Conservation (phyloP, 331 rosid genomes). For the Erythrophleum ivorense region DNA sequence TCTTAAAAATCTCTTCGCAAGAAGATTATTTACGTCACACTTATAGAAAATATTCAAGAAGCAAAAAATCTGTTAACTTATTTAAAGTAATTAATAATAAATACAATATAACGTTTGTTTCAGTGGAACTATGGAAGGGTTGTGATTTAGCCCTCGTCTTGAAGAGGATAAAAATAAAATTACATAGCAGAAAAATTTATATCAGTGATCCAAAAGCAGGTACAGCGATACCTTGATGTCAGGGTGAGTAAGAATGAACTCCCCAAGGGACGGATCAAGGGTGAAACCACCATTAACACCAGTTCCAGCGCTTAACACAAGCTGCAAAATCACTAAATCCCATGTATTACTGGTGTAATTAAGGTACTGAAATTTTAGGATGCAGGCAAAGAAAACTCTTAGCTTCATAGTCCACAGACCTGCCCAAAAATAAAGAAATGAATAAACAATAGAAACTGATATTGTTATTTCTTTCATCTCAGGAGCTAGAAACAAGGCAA, state of each 20-base stretch:
- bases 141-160: too few species aligned
- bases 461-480: too few species aligned
- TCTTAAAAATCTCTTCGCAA: background rate
- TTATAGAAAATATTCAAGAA: background rate
- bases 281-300: conserved; percentile 98
- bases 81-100: too few species aligned
- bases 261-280: conserved; percentile 99
- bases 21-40: background rate
- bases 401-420: conserved; percentile 2
- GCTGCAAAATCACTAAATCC: conserved; percentile 71
- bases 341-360: too few species aligned
- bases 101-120: conserved; percentile 1
- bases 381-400: conserved; percentile 22
- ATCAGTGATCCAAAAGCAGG: background rate
- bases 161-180: too few species aligned
- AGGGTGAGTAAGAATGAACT: conserved; percentile 95
- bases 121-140: background rate
- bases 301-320: conserved; percentile 78
- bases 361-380: background rate
- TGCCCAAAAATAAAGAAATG: background rate
- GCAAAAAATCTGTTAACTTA: background rate
- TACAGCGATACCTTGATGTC: conserved; percentile 70
- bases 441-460: too few species aligned
- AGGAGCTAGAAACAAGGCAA: too few species aligned
- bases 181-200: too few species aligned